phyloP scores from a whole-genome alignment of 2,329 filamentous ascomycete genomes.

The Cercospora janseana region DNA sequence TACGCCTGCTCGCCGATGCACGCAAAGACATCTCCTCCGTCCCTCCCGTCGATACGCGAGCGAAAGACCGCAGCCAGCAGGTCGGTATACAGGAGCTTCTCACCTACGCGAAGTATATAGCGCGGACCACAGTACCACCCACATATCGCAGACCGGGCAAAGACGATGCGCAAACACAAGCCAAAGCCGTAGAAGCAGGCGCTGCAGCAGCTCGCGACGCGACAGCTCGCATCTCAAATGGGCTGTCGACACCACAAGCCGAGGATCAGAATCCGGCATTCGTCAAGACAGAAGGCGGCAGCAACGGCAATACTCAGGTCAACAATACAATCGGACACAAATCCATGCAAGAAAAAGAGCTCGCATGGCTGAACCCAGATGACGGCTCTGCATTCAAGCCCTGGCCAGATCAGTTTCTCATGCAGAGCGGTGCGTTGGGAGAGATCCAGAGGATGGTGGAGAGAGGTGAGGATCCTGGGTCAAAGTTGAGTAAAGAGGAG shows the following conservation, averaged over 20 bases:
- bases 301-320: no score
- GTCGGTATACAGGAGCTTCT: conserved; percentile 72
- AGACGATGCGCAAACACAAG: conserved; percentile 16
- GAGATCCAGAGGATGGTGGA: conserved; percentile 59
- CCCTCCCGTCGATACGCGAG: conserved; percentile 49
- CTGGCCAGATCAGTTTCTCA: conserved; percentile 71
- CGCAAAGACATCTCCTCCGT: conserved; percentile 70
- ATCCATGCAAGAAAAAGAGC: conserved; percentile 38
- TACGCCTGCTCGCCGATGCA: conserved; percentile 67
- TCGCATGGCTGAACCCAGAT: conserved; percentile 41
- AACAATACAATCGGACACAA: conserved; percentile 18
- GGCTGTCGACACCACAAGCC: conserved; percentile 32
- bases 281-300: conserved; percentile 14
- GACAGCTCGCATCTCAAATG: conserved; percentile 32
- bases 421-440: conserved; percentile 67
- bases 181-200: not conserved
- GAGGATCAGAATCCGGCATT: conserved; percentile 18
- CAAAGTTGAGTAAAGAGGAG: conserved; percentile 45
- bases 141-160: conserved; percentile 42
- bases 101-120: conserved; percentile 74
- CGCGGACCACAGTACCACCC: conserved; percentile 73
- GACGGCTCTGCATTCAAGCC: conserved; percentile 62
- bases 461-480: conserved; percentile 58
- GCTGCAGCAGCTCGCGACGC: conserved; percentile 9
- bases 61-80: conserved; percentile 40